A percentile compares a stretch with the other conserved stretches of the same genome.
phyloP scores from a whole-genome alignment of 192 early-diverging fungal genomes.

The Podila horticola region DNA sequence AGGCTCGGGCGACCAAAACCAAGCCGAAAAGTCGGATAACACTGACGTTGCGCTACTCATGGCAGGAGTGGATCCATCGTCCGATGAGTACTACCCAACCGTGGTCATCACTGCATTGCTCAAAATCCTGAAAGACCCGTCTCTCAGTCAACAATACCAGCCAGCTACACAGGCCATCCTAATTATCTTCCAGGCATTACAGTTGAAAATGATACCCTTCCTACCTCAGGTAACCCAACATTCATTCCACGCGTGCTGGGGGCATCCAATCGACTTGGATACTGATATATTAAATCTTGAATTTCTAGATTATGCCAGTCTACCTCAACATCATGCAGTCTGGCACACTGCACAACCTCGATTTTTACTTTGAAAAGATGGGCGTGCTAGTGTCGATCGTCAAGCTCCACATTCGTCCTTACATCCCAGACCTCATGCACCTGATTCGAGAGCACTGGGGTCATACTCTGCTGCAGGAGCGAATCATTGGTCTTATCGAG shows the following conservation, averaged over 20 bases:
- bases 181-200: constrained; percentile 91
- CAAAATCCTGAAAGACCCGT: constrained; percentile 86
- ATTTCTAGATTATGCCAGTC: constrained; percentile 82
- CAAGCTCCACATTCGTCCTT: constrained; percentile 87
- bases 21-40: constrained; percentile 57
- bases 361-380: constrained; percentile 93
- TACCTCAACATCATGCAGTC: constrained; percentile 86
- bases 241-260: neutral
- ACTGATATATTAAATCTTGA: neutral
- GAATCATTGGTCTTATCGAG: constrained; percentile 87
- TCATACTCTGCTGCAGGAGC: constrained; percentile 80
- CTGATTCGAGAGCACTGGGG: constrained; percentile 84
- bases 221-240: constrained; percentile 71
- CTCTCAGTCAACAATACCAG: constrained; percentile 83
- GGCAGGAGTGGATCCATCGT: constrained; percentile 77
- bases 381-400: constrained; percentile 85
- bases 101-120: constrained; percentile 89
- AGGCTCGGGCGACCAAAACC: constrained; percentile 52
- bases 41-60: constrained; percentile 65
- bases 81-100: constrained; percentile 92
- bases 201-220: constrained; percentile 87
- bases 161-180: constrained; percentile 91
- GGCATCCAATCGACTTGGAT: neutral
- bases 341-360: constrained; percentile 79
- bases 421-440: constrained; percentile 80